phyloP scores from a whole-genome alignment of 345 rosid species.

The Eucalyptus cloeziana region DNA sequence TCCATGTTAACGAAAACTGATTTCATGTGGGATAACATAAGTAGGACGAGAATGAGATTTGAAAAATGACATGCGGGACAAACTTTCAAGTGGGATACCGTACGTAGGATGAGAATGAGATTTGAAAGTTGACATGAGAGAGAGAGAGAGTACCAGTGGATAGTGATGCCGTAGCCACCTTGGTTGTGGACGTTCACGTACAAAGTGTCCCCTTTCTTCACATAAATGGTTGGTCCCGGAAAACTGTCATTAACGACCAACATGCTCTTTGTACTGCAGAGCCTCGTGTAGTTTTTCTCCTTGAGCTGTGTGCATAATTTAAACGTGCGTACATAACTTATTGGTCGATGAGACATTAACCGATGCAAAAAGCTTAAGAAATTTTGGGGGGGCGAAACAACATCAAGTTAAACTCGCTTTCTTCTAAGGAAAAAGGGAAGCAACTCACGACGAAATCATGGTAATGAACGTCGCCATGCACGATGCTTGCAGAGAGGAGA shows the following conservation, averaged over 20 bases:
- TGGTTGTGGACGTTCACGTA: not conserved
- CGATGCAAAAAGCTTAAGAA: not conserved
- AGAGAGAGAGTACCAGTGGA: not conserved
- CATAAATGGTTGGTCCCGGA: not conserved
- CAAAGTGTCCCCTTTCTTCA: not conserved
- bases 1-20: not conserved
- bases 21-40: not conserved
- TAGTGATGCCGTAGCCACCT: not conserved
- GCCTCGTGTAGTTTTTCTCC: not conserved
- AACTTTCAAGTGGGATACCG: not conserved
- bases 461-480: not conserved
- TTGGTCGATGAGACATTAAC: not conserved
- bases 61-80: not conserved
- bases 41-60: not conserved
- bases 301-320: not conserved
- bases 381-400: not conserved
- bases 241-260: not conserved
- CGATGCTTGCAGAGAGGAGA: not conserved
- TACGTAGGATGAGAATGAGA: not conserved
- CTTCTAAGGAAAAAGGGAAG: not conserved
- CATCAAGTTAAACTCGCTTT: not conserved
- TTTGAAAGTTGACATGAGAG: not conserved
- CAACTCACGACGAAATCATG: not conserved
- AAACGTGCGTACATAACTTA: not conserved
- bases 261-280: not conserved